phyloP scores from a whole-genome alignment of 2,329 filamentous ascomycete species.

The Paracoccidioides lutzii region DNA sequence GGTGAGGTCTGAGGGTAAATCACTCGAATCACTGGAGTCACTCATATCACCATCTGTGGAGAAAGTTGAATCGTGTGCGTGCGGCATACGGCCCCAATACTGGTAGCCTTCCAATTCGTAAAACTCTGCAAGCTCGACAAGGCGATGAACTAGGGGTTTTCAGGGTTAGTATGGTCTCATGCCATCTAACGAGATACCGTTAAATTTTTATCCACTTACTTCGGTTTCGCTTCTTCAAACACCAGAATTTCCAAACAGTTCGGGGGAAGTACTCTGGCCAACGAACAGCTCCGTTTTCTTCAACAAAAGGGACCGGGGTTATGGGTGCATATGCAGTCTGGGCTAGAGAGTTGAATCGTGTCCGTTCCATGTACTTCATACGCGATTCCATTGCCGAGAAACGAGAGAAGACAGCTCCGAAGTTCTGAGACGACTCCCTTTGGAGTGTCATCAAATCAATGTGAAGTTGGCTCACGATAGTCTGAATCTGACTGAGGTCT shows the following conservation, averaged over 20 bases:
- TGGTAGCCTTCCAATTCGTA: slow-evolving; percentile 29
- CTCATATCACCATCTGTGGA: slow-evolving; percentile 18
- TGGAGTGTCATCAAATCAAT: slow-evolving; percentile 25
- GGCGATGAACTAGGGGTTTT: slow-evolving; percentile 22
- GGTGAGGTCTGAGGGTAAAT: slow-evolving; percentile 23
- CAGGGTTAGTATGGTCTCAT: not conserved
- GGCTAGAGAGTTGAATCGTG: slow-evolving; percentile 30
- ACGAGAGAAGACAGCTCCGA: slow-evolving; percentile 18
- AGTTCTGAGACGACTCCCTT: slow-evolving; percentile 21
- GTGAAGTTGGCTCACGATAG: slow-evolving; percentile 24
- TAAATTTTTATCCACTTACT: slow-evolving; percentile 18
- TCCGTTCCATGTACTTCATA: slow-evolving; percentile 25
- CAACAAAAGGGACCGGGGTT: slow-evolving; percentile 24
- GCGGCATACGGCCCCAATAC: slow-evolving; percentile 26
- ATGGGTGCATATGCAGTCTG: slow-evolving; percentile 27
- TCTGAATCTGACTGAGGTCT: slow-evolving; percentile 26
- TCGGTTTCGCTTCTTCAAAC: slow-evolving; percentile 28
- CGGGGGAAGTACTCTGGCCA: slow-evolving; percentile 28
- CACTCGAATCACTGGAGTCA: slow-evolving; percentile 29
- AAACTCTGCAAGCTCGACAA: slow-evolving; percentile 28
- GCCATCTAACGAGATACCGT: not conserved
- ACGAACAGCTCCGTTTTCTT: slow-evolving; percentile 23
- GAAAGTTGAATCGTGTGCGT: slow-evolving; percentile 17
- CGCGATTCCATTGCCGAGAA: slow-evolving; percentile 21
- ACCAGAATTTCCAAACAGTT: slow-evolving; percentile 32